Evolutionary conservation across 495 filamentous ascomycete species (phyloP).

Genomic region (Darksidea phi): DNA sequence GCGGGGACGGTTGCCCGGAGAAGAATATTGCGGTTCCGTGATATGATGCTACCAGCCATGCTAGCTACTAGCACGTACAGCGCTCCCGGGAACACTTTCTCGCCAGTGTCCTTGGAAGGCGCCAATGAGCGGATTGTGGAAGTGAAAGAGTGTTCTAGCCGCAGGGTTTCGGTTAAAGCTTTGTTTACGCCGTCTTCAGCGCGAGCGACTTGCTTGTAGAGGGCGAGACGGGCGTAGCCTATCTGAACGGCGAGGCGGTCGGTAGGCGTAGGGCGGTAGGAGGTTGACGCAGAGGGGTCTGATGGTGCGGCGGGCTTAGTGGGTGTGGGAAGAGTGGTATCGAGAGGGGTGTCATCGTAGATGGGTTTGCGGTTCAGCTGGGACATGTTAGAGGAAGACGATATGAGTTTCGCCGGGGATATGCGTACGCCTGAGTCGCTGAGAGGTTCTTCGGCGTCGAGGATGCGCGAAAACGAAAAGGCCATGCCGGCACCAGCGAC

Average conservation of each 20-base stretch:
- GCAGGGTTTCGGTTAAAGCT: conserved; percentile 69
- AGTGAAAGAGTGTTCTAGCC: conserved; percentile 80
- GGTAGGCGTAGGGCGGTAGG: conserved; percentile 71
- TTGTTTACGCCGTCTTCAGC: conserved; percentile 77
- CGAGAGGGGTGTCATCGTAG: conserved; percentile 66
- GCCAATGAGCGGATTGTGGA: conserved; percentile 82
- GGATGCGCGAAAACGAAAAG: conserved; percentile 54
- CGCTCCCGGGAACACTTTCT: conserved; percentile 78
- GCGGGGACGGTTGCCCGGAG: conserved; percentile 65
- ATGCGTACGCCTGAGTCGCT: conserved; percentile 25
- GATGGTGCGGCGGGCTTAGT: conserved; percentile 34
- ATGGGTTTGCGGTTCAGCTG: conserved; percentile 72
- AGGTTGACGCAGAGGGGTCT: conserved; percentile 40
- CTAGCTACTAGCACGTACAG: conserved; percentile 88
- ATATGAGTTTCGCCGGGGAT: no score
- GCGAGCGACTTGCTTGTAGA: conserved; percentile 67
- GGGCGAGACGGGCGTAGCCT: conserved; percentile 71
- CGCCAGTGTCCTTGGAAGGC: conserved; percentile 74
- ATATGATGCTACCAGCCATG: conserved; percentile 88
- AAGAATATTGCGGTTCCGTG: conserved; percentile 78
- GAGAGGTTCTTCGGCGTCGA: conserved; percentile 57
- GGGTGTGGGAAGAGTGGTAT: conserved; percentile 27
- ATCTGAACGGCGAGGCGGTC: conserved; percentile 87
- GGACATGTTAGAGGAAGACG: background rate
- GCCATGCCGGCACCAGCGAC: conserved; percentile 54